These are phyloP conservation scores for Moricandia moricandioides DNA, from an alignment of 345 rosid species.

Conservation along the genomic window DNA sequence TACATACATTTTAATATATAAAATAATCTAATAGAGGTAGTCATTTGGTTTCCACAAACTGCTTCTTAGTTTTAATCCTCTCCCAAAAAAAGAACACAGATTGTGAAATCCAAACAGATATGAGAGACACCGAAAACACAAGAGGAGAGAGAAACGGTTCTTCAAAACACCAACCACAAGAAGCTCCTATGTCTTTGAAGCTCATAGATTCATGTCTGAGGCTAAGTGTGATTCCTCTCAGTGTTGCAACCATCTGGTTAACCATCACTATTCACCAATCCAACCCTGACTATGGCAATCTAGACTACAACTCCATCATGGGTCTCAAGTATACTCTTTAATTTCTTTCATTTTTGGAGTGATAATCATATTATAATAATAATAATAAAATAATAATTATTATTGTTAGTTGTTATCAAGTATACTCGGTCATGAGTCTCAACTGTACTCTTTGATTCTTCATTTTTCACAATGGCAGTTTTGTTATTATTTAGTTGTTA, in stretches of 20 bases:
- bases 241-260: constrained; percentile 71
- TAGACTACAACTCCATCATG: constrained; percentile 51
- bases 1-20: constrained; percentile 3
- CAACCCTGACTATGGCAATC: constrained; percentile 53
- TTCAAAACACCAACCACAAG: constrained; percentile 37
- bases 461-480: not conserved
- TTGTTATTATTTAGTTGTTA: not conserved
- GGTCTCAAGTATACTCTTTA: constrained; percentile 62
- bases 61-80: constrained; percentile 7
- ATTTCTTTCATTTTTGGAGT: not conserved
- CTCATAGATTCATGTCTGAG: constrained; percentile 65
- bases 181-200: constrained; percentile 41
- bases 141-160: constrained; percentile 25
- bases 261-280: constrained; percentile 66
- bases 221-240: constrained; percentile 69
- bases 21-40: constrained; percentile 15
- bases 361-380: not conserved
- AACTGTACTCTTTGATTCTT: not conserved
- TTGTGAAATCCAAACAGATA: constrained; percentile 19
- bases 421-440: not conserved
- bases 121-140: constrained; percentile 26
- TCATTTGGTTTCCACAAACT: not conserved
- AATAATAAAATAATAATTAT: not conserved
- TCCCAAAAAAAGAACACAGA: not conserved
- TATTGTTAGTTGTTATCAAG: not conserved